These are phyloP conservation scores for Salix arbutifolia DNA, from an alignment of 345 rosid species.

Conservation along the genomic window DNA sequence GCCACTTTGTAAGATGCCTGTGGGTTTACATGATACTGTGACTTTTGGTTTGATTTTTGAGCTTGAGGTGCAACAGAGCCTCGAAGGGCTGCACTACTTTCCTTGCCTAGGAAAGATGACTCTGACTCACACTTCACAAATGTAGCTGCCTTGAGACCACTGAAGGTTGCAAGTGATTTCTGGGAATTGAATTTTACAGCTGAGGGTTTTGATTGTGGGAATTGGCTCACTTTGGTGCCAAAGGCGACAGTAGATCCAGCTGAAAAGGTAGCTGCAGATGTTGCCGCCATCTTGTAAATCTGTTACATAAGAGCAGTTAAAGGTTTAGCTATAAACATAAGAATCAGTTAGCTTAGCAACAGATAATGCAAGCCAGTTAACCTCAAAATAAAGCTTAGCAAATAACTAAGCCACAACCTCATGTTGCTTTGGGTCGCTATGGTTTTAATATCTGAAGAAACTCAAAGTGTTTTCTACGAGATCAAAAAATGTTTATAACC, in stretches of 20 bases:
- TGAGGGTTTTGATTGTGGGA: conserved; percentile 40
- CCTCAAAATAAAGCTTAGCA: background rate
- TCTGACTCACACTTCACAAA: conserved; percentile 47
- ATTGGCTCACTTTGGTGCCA: conserved; percentile 37
- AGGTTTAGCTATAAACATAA: background rate
- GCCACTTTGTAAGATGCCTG: conserved; percentile 70
- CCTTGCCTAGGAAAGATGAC: conserved; percentile 55
- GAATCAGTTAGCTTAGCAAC: background rate
- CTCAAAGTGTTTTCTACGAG: background rate
- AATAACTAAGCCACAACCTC: background rate
- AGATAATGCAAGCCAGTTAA: background rate
- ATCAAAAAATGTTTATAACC: background rate
- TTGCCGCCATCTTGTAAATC: conserved; percentile 56
- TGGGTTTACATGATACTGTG: conserved; percentile 43
- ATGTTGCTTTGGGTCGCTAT: background rate
- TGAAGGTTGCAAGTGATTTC: conserved; percentile 43
- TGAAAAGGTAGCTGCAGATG: conserved; percentile 57
- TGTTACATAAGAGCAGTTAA: conserved; percentile 1
- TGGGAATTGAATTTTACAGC: conserved; percentile 35
- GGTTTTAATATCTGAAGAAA: background rate
- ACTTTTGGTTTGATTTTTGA: conserved; percentile 27
- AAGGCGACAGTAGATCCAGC: conserved; percentile 49
- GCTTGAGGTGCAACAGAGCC: conserved; percentile 37
- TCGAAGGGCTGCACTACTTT: conserved; percentile 42
- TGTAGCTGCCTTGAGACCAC: conserved; percentile 55